These are phyloP conservation scores for Mangifera indica DNA, from an alignment of 345 rosid genomes.

Conservation along the genomic window DNA sequence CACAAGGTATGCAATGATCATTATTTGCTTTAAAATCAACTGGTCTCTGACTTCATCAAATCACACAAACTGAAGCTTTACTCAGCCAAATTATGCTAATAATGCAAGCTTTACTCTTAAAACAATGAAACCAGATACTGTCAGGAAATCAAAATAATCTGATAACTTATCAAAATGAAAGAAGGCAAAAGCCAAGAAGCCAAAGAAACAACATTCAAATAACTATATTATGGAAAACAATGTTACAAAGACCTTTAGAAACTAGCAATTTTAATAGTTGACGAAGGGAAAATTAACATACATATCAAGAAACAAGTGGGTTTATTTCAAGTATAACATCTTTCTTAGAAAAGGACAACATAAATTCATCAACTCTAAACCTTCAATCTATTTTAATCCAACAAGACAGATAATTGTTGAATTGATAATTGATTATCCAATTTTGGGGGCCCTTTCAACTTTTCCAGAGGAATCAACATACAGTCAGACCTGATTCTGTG, in stretches of 20 bases:
- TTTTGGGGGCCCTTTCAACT: conserved; percentile 32
- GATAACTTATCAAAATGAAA: background rate
- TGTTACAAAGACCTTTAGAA: background rate
- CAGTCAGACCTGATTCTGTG: conserved; percentile 33
- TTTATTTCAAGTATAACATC: too few species aligned
- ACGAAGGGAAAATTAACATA: background rate
- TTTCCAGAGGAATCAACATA: conserved; percentile 36
- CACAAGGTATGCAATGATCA: too few species aligned
- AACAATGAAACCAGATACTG: background rate
- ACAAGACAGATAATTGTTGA: too few species aligned
- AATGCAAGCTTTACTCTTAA: too few species aligned
- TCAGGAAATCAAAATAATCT: too few species aligned
- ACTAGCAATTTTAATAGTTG: background rate
- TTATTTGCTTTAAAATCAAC: too few species aligned
- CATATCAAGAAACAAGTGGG: background rate
- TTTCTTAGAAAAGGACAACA: background rate
- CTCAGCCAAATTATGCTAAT: background rate
- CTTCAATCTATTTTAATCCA: too few species aligned
- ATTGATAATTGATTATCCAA: conserved; percentile 25
- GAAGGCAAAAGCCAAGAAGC: background rate
- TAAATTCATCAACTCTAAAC: too few species aligned
- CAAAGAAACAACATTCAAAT: background rate
- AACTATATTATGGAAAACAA: too few species aligned
- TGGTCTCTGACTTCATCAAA: too few species aligned
- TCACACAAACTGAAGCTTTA: background rate